Percentiles rank a stretch among this genome's conserved stretches.
Evolutionary conservation across 192 early-diverging fungal species (phyloP).

Genomic region (Coemansia guatemalensis): DNA sequence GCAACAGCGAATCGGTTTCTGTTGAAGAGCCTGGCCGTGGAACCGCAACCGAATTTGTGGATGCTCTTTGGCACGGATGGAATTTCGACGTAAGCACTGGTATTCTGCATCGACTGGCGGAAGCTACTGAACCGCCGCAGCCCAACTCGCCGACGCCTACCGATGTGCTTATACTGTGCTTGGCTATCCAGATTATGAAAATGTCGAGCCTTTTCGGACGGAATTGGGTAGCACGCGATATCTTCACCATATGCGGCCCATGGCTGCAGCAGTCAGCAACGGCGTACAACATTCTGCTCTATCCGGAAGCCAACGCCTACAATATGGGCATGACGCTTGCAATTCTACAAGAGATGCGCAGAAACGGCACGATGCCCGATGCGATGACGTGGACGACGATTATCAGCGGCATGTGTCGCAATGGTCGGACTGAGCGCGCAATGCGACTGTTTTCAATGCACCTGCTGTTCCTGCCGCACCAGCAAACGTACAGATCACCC

Average conservation of each 20-base stretch:
- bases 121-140: too few relatives aligned
- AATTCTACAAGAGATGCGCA: slow-evolving; percentile 17
- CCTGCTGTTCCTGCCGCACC: slow-evolving; percentile 25
- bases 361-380: slow-evolving; percentile 14
- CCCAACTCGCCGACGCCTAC: neutral
- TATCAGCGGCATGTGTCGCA: slow-evolving; percentile 22
- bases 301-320: slow-evolving; percentile 3
- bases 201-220: slow-evolving; percentile 4
- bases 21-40: neutral
- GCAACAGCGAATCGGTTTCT: neutral
- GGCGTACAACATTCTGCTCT: slow-evolving; percentile 29
- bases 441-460: slow-evolving; percentile 36
- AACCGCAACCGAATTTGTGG: slow-evolving; percentile 11
- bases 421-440: slow-evolving; percentile 8
- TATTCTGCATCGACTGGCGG: neutral
- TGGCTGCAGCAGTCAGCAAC: slow-evolving; percentile 4
- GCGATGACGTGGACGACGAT: slow-evolving; percentile 29
- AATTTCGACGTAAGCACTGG: slow-evolving; percentile 1
- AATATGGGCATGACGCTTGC: slow-evolving; percentile 2
- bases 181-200: slow-evolving; percentile 27
- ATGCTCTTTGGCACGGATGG: slow-evolving; percentile 16
- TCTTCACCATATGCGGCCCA: slow-evolving; percentile 13
- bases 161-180: slow-evolving; percentile 11
- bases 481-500: neutral
- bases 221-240: neutral